These are phyloP conservation scores for Graphiopsis chlorocephala DNA, from an alignment of 2,329 filamentous ascomycete species.

Conservation along the genomic window DNA sequence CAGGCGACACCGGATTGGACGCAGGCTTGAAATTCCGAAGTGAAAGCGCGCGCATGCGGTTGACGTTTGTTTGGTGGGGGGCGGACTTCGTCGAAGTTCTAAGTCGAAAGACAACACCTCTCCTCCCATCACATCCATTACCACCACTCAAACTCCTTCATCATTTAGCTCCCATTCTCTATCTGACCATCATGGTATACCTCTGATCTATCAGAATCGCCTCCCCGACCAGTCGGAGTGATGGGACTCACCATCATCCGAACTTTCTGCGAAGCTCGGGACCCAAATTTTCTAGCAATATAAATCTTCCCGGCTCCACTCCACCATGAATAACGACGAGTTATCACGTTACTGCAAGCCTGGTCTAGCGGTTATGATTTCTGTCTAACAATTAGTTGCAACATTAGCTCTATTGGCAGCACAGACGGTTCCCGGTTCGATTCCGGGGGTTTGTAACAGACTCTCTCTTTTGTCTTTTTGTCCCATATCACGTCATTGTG, in stretches of 20 bases:
- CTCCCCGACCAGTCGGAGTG: too few relatives aligned
- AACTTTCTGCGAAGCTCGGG: too few relatives aligned
- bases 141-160: background rate
- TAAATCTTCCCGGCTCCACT: background rate
- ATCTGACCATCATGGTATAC: background rate
- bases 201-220: background rate
- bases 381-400: conserved; percentile 15
- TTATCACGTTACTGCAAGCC: conserved; percentile 7
- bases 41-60: background rate
- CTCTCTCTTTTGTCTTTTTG: background rate
- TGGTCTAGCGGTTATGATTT: conserved; percentile 17
- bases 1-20: background rate
- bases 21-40: conserved; percentile 10
- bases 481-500: background rate
- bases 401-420: conserved; percentile 11
- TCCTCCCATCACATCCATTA: background rate
- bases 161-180: background rate
- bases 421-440: conserved; percentile 15
- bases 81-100: background rate
- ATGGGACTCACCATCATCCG: too few relatives aligned
- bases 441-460: conserved; percentile 15
- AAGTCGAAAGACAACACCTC: background rate
- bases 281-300: background rate
- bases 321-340: conserved; percentile 1
- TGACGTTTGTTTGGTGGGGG: conserved; percentile 4